Evolutionary conservation across 2,329 filamentous ascomycete genomes (phyloP), one percentile per base, ranked within the genome.

Genomic region (Claviceps arundinis): DNA sequence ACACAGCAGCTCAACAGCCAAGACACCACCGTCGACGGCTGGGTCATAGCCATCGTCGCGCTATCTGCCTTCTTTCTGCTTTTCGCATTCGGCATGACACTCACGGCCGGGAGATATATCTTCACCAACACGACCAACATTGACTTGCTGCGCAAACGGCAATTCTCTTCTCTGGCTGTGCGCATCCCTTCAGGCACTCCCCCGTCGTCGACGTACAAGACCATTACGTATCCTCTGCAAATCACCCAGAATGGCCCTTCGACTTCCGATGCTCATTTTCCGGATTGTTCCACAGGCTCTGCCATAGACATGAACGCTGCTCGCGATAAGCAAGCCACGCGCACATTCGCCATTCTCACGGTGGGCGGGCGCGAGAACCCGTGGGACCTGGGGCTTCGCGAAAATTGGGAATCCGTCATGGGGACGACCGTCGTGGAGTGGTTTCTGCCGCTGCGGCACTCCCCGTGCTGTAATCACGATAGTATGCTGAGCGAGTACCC

Each of bases 351-450:
- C 13, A 84, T 97, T 42, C 72, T 96, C 2, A 76, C 80, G 55
- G 87, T 85, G 0, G 72, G 80, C 3, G 76, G 80, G 0, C 84
- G 87, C 9, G 84, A 93, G 59, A 95, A 95, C 58, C 88, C 89
- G 0, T 98, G 89, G 82, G 80, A 95, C 59, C 70, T 93, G 1
- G 87, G 86, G 2, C 68, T 70, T 8, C 73, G 77, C 56, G 68
- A 73, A 30, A 97, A 97, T 62, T 84, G 89, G 69, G 79, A 81
- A 57, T 77, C 84, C 14, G 80, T 96, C 24, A 89, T 98, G 82
- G 91, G 91, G 0, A 69, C 76, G 47, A 78, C 70, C 19, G 57
- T 82, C 2, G 55, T 84, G 14, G 86, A 95, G 54, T 97, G 90
- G 90, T 62, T 95, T 13, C 68, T 95, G 1, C 91, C 91, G 0